phyloP scores from a whole-genome alignment of 176 grass and related monocot species.

The Phyllostachys edulis region DNA sequence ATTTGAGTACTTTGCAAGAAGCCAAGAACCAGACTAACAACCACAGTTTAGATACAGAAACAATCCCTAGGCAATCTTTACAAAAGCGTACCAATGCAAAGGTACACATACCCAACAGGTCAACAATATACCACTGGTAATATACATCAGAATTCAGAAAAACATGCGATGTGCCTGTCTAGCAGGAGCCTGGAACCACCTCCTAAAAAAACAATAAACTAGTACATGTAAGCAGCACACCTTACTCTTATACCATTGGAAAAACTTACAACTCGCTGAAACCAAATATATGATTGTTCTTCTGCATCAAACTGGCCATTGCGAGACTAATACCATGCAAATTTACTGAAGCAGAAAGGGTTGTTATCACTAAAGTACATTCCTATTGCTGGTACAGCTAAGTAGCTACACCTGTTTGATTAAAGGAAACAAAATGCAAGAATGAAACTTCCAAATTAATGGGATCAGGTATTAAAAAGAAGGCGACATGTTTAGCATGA shows the following conservation, averaged over 20 bases:
- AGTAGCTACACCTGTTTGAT: neutral
- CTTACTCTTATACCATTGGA: slow-evolving; percentile 1
- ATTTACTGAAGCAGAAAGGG: neutral
- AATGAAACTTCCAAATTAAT: neutral
- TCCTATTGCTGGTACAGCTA: neutral
- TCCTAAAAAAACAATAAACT: neutral
- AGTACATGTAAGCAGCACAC: neutral
- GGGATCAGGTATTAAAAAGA: neutral
- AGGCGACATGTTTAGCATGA: neutral
- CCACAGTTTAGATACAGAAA: neutral
- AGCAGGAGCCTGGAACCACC: neutral
- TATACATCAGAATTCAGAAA: neutral
- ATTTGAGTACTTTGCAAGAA: neutral
- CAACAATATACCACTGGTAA: neutral
- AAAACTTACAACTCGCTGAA: neutral
- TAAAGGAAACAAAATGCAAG: neutral
- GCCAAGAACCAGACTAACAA: neutral
- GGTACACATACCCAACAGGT: neutral
- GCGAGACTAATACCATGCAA: neutral
- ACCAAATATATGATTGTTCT: neutral
- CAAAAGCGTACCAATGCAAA: neutral
- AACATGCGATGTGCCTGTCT: neutral
- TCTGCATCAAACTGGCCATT: neutral
- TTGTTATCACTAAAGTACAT: neutral
- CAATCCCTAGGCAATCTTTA: neutral